Conservation (phyloP, 768 basidiomycete genomes). For the Tubosaeta sp. region DNA sequence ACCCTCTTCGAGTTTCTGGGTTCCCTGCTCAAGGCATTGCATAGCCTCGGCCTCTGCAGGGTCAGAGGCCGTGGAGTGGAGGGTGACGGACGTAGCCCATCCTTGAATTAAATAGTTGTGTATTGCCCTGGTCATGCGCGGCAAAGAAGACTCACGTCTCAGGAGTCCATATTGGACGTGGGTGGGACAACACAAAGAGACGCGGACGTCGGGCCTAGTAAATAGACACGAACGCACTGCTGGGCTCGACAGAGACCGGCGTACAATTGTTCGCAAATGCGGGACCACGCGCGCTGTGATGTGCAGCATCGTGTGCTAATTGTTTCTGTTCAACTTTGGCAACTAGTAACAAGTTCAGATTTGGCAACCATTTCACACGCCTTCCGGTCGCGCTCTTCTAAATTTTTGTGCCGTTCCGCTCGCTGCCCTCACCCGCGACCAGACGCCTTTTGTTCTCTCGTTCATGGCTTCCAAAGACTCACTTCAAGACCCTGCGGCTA, state of each 20-base stretch:
- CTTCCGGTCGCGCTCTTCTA: slow-evolving; percentile 21
- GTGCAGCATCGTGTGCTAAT: slow-evolving; percentile 25
- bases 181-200: slow-evolving; percentile 5
- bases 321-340: slow-evolving; percentile 23
- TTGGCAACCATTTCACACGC: slow-evolving; percentile 21
- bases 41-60: slow-evolving; percentile 79
- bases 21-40: slow-evolving; percentile 77
- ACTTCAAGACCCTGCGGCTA: slow-evolving; percentile 41
- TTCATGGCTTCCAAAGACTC: slow-evolving; percentile 29
- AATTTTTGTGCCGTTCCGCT: slow-evolving; percentile 25
- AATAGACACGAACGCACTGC: slow-evolving; percentile 17
- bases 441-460: slow-evolving; percentile 4
- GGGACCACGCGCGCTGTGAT: slow-evolving; percentile 21
- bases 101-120: slow-evolving; percentile 33
- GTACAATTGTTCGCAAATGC: slow-evolving; percentile 21
- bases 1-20: slow-evolving; percentile 80
- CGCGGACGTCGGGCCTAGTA: slow-evolving; percentile 11
- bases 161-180: slow-evolving; percentile 1
- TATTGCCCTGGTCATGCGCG: slow-evolving; percentile 3
- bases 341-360: slow-evolving; percentile 4
- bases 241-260: slow-evolving; percentile 22
- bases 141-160: slow-evolving; percentile 28
- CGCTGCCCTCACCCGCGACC: slow-evolving; percentile 18
- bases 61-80: slow-evolving; percentile 77
- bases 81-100: slow-evolving; percentile 76